A percentile compares a stretch with the other conserved stretches of the same genome.
These are phyloP conservation scores for Themeda triandra DNA, from an alignment of 176 grass and related monocot genomes.

Conservation along the genomic window DNA sequence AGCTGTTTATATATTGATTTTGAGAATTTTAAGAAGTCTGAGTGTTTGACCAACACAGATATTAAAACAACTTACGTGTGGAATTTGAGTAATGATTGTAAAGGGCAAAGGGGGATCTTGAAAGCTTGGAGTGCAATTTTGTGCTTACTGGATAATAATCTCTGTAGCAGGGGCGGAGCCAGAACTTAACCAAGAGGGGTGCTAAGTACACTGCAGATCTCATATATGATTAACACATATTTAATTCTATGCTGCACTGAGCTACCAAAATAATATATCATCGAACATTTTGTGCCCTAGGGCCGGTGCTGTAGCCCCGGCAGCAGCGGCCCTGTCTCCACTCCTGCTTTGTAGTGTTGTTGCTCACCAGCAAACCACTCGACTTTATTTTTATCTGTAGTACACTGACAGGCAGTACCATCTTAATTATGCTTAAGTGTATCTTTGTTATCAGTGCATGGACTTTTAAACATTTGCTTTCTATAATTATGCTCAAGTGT, in stretches of 20 bases:
- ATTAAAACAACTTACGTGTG: background rate
- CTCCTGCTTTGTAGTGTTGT: background rate
- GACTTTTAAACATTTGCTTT: background rate
- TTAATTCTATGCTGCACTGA: background rate
- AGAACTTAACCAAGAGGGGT: background rate
- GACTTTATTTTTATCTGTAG: background rate
- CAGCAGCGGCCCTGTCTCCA: background rate
- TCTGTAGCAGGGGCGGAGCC: background rate
- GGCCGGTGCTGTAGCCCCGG: background rate
- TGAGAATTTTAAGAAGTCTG: background rate
- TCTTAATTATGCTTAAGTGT: background rate
- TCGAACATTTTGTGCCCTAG: background rate
- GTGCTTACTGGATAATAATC: background rate
- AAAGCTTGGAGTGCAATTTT: background rate
- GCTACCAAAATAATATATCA: background rate
- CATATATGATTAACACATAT: background rate
- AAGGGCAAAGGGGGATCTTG: background rate
- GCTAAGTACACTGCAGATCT: background rate
- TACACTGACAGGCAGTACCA: background rate
- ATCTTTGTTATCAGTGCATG: background rate
- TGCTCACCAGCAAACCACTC: background rate
- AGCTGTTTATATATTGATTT: background rate
- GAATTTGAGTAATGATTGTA: background rate
- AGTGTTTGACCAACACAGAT: background rate
- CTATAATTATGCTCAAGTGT: background rate